Conservation (phyloP, 345 rosid species). For the Eucalyptus sp. region DNA sequence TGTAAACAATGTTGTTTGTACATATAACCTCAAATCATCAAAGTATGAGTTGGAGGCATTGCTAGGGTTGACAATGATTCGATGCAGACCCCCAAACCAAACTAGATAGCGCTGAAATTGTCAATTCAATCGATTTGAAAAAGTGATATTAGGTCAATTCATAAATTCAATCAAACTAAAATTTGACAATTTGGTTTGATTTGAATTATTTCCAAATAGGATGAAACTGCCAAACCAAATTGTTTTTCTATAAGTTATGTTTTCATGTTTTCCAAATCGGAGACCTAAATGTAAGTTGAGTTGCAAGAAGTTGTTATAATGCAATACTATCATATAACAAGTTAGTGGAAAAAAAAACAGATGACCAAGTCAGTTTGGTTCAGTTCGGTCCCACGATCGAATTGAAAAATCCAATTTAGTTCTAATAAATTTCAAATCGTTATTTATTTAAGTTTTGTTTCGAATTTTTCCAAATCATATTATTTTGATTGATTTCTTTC, state of each 20-base stretch:
- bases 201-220: background rate
- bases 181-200: background rate
- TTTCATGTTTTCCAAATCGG: background rate
- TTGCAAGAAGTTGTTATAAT: background rate
- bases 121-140: background rate
- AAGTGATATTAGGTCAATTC: background rate
- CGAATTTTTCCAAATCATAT: background rate
- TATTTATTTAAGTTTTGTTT: background rate
- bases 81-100: background rate
- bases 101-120: background rate
- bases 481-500: background rate
- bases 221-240: background rate
- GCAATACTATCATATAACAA: too few species aligned
- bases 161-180: background rate
- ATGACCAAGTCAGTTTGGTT: too few species aligned
- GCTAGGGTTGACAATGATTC: background rate
- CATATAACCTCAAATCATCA: background rate
- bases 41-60: background rate
- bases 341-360: too few species aligned
- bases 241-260: background rate
- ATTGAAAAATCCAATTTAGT: background rate
- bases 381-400: fast-evolving
- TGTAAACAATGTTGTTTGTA: background rate
- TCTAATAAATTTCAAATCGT: background rate
- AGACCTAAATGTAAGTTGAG: background rate